phyloP scores from a whole-genome alignment of 2,329 filamentous ascomycete species.

The Trichoderma guizhouense region DNA sequence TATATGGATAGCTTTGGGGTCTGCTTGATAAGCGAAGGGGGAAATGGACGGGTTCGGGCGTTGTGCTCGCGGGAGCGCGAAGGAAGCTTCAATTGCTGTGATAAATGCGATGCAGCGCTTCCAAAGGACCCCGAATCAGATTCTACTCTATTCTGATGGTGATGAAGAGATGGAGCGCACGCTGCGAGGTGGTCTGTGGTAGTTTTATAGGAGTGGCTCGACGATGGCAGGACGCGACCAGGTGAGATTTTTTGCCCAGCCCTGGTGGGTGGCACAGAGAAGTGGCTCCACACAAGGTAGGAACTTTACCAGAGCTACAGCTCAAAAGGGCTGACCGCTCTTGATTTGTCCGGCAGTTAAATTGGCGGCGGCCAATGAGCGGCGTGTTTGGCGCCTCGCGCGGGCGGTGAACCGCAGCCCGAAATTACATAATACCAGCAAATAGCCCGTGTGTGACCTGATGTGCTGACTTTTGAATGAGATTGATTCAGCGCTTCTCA shows the following conservation, averaged over 20 bases:
- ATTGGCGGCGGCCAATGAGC: background rate
- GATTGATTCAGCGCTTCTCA: background rate
- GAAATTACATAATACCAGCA: background rate
- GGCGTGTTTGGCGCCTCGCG: background rate
- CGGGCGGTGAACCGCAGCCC: conserved; percentile 14
- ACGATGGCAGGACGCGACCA: conserved; percentile 18
- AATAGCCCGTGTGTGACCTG: background rate
- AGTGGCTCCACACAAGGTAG: conserved; percentile 18
- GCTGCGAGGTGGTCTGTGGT: conserved; percentile 9
- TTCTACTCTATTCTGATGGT: background rate
- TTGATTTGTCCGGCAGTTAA: conserved; percentile 17
- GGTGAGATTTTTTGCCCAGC: conserved; percentile 20
- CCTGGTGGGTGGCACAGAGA: conserved; percentile 16
- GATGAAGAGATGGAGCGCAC: conserved; percentile 1
- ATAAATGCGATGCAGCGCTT: background rate
- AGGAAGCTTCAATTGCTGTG: conserved; percentile 6
- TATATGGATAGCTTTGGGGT: background rate
- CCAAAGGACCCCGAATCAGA: background rate
- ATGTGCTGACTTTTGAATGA: conserved; percentile 8
- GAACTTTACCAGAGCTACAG: background rate
- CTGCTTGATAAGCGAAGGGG: conserved; percentile 4
- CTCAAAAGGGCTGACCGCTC: conserved; percentile 7
- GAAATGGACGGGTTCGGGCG: background rate
- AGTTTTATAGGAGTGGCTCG: conserved; percentile 16
- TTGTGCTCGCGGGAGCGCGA: background rate